Evolutionary conservation across 208 protist species (phyloP).

Genomic region (Leishmania martiniquensis): DNA sequence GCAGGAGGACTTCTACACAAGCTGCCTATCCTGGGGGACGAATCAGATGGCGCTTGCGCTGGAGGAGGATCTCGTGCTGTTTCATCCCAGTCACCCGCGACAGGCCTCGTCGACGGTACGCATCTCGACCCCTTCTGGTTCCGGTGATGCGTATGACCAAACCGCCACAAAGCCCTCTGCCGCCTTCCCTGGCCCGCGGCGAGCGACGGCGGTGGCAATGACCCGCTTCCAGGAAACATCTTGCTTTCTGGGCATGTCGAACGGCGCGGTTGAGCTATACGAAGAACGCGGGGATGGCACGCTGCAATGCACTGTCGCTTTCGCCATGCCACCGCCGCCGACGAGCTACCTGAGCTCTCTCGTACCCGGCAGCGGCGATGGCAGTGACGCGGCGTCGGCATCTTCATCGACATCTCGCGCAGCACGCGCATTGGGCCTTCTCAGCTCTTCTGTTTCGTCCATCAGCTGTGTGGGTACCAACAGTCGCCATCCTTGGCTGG

Average conservation of each 20-base stretch:
- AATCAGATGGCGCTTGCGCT: slow-evolving; percentile 67
- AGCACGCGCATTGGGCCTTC: slow-evolving; percentile 19
- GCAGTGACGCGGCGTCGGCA: slow-evolving; percentile 2
- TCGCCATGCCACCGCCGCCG: slow-evolving; percentile 57
- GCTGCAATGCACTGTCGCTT: slow-evolving; percentile 37
- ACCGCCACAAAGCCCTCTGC: neutral
- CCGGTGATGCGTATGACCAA: neutral
- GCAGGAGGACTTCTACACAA: slow-evolving; percentile 84
- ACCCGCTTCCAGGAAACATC: slow-evolving; percentile 51
- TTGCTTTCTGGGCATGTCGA: slow-evolving; percentile 64
- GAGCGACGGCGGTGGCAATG: slow-evolving; percentile 57
- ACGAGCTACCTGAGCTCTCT: slow-evolving; percentile 30
- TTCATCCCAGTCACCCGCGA: slow-evolving; percentile 58
- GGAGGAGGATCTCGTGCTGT: slow-evolving; percentile 68
- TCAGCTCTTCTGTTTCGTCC: slow-evolving; percentile 48
- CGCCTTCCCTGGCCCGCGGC: slow-evolving; percentile 3
- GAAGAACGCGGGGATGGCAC: slow-evolving; percentile 45
- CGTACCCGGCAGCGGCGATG: slow-evolving; percentile 7
- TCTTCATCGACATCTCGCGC: slow-evolving; percentile 8
- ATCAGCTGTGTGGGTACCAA: slow-evolving; percentile 58
- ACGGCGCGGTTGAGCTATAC: slow-evolving; percentile 62
- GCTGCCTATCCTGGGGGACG: slow-evolving; percentile 71
- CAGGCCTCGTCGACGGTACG: slow-evolving; percentile 37
- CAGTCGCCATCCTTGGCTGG: slow-evolving; percentile 54
- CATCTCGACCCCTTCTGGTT: slow-evolving; percentile 10